phyloP scores from a whole-genome alignment of 495 filamentous ascomycete species.

The Penicillium fimorum region DNA sequence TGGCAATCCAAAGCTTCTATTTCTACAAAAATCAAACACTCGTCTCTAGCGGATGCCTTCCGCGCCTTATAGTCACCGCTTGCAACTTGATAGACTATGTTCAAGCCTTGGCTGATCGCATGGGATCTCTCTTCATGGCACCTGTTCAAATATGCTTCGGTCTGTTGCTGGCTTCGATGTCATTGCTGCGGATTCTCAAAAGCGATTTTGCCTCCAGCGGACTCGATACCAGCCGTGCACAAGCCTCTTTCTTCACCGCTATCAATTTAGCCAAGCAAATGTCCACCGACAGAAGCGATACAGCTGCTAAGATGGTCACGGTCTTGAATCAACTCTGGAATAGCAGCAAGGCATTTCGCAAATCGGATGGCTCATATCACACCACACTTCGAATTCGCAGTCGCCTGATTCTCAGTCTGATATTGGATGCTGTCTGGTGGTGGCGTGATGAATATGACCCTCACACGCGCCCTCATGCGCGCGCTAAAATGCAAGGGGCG shows the following conservation, averaged over 20 bases:
- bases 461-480: conserved; percentile 22
- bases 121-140: conserved; percentile 23
- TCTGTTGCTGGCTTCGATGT: conserved; percentile 33
- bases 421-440: conserved; percentile 51
- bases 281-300: conserved; percentile 39
- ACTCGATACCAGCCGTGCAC: conserved; percentile 36
- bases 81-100: conserved; percentile 38
- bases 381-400: conserved; percentile 42
- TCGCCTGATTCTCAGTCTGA: conserved; percentile 39
- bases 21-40: conserved; percentile 40
- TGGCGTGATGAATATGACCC: conserved; percentile 49
- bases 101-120: conserved; percentile 22
- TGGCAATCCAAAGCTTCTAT: conserved; percentile 43
- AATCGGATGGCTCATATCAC: conserved; percentile 39
- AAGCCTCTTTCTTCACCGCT: conserved; percentile 31
- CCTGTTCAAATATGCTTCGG: conserved; percentile 35
- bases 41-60: conserved; percentile 31
- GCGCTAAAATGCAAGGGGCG: conserved; percentile 10
- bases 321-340: conserved; percentile 45
- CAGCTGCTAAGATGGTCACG: conserved; percentile 32
- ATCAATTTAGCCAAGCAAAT: conserved; percentile 42
- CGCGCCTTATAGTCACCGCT: conserved; percentile 33
- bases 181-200: conserved; percentile 44
- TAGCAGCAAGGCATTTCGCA: conserved; percentile 46
- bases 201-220: conserved; percentile 24